These are phyloP conservation scores for Pseudomonodictys pantanalensis DNA, from an alignment of 495 filamentous ascomycete genomes.

Conservation along the genomic window DNA sequence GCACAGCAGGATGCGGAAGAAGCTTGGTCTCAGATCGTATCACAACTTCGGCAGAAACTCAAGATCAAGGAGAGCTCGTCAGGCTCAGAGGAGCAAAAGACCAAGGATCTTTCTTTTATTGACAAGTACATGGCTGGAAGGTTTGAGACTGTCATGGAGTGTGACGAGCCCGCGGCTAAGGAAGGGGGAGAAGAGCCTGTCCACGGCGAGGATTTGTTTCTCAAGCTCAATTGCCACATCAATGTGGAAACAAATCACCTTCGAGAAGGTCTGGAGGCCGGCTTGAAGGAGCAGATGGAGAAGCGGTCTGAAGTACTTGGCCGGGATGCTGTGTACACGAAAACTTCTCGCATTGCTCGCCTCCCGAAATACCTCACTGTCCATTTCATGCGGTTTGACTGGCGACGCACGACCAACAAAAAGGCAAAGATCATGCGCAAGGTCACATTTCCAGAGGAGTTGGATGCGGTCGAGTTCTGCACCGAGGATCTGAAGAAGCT, in stretches of 20 bases:
- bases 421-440: conserved; percentile 99
- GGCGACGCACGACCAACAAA: conserved; percentile 90
- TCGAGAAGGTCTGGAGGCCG: conserved; percentile 77
- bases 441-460: conserved; percentile 88
- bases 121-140: conserved; percentile 85
- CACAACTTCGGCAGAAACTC: conserved; percentile 77
- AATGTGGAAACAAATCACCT: conserved; percentile 80
- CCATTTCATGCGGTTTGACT: conserved; percentile 97
- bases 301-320: conserved; percentile 78
- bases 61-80: conserved; percentile 54
- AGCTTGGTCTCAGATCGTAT: conserved; percentile 93
- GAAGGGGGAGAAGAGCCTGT: conserved; percentile 72
- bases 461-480: conserved; percentile 93
- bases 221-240: conserved; percentile 96
- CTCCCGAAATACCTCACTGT: conserved; percentile 94
- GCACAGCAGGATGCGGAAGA: conserved; percentile 98
- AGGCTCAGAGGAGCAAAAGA: conserved; percentile 35
- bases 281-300: conserved; percentile 82
- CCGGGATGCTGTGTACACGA: conserved; percentile 79
- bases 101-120: conserved; percentile 66
- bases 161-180: conserved; percentile 74
- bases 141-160: conserved; percentile 72
- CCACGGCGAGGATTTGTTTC: conserved; percentile 67
- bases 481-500: conserved; percentile 80
- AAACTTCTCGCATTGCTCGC: conserved; percentile 80